These are phyloP conservation scores for Groenewaldozyma sp. DNA, from an alignment of 1,139 yeast genomes.

Conservation along the genomic window DNA sequence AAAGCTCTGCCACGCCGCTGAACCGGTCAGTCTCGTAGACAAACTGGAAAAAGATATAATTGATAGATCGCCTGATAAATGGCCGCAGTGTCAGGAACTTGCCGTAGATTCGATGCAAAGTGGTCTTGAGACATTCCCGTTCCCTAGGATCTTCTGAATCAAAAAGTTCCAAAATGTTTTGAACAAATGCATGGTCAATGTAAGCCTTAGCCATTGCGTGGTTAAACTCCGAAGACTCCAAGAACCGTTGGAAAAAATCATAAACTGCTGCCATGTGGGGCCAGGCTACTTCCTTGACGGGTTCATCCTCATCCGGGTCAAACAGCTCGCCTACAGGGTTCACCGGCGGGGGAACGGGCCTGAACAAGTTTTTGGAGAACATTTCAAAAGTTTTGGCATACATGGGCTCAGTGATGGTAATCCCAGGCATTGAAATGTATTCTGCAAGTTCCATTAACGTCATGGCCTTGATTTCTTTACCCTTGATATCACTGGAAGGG, in stretches of 20 bases:
- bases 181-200: constrained; percentile 84
- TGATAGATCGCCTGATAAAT: constrained; percentile 83
- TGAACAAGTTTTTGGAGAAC: constrained; percentile 81
- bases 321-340: constrained; percentile 93
- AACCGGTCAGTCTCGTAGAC: constrained; percentile 92
- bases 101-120: constrained; percentile 92
- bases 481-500: constrained; percentile 84
- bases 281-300: constrained; percentile 95
- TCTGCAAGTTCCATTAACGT: constrained; percentile 85
- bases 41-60: constrained; percentile 86
- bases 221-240: constrained; percentile 91
- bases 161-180: constrained; percentile 72
- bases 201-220: constrained; percentile 89
- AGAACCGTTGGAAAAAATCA: constrained; percentile 85
- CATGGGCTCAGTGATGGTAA: constrained; percentile 84
- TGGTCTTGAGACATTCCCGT: constrained; percentile 89
- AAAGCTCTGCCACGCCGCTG: constrained; percentile 90
- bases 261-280: constrained; percentile 97
- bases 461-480: constrained; percentile 81
- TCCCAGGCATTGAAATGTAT: constrained; percentile 66
- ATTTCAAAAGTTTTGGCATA: constrained; percentile 79
- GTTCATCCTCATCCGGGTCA: constrained; percentile 99
- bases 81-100: constrained; percentile 85
- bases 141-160: constrained; percentile 97
- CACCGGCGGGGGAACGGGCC: constrained; percentile 98